Percentiles rank a stretch among this genome's conserved stretches.
phyloP scores from a whole-genome alignment of 73 alveolate genomes.

The Tetrahymena elliotti region DNA sequence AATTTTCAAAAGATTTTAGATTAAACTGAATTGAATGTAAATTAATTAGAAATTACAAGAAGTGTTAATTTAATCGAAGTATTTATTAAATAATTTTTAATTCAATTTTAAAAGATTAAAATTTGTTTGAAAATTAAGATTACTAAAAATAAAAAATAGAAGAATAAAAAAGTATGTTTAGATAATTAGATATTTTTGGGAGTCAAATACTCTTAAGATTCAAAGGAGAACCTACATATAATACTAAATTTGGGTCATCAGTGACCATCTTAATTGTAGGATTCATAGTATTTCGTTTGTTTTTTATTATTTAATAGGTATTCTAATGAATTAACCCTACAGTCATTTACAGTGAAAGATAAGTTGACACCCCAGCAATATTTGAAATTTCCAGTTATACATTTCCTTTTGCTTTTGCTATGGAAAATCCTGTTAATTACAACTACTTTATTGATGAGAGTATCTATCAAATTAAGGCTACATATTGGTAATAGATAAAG shows the following conservation, averaged over 20 bases:
- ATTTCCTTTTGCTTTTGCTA: not conserved
- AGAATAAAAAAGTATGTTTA: not conserved
- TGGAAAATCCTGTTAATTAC: not conserved
- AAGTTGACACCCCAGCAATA: not conserved
- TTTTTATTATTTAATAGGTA: not conserved
- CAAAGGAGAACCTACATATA: not conserved
- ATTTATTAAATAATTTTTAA: no score
- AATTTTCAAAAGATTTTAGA: no score
- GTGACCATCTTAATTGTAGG: not conserved
- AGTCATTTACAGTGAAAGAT: not conserved
- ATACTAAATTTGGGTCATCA: not conserved
- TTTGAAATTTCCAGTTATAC: not conserved
- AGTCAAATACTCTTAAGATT: not conserved
- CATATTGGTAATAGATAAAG: not conserved
- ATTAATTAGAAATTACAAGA: no score
- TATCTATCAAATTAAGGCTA: not conserved
- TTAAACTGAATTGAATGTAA: no score
- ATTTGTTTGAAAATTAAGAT: no score
- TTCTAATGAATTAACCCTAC: not conserved
- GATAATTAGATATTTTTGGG: not conserved
- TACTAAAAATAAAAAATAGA: no score
- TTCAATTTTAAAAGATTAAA: no score
- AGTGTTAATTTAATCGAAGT: no score
- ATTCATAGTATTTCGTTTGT: not conserved
- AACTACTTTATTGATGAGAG: not conserved